phyloP scores from a whole-genome alignment of 139 green algal genomes.

The Coelastrella sp. region DNA sequence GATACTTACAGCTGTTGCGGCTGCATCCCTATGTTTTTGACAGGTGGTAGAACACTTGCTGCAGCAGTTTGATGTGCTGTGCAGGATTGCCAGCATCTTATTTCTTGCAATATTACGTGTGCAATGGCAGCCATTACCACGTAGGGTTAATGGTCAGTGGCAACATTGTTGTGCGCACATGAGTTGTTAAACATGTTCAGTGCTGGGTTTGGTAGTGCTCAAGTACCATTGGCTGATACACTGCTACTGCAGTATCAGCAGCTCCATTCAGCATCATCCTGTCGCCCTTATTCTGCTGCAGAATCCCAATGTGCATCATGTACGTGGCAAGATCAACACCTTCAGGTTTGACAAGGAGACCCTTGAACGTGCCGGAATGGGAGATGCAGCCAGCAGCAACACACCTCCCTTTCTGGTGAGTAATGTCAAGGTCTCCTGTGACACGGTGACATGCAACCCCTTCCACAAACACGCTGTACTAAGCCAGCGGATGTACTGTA shows the following conservation, averaged over 20 bases:
- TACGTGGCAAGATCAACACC: conserved; percentile 77
- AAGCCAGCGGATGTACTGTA: neutral
- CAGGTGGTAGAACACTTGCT: too few relatives aligned
- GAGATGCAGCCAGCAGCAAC: conserved; percentile 27
- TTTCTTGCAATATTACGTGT: neutral
- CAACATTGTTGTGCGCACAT: neutral
- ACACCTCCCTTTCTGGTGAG: conserved; percentile 49
- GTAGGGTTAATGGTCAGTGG: too few relatives aligned
- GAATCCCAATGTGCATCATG: conserved; percentile 53
- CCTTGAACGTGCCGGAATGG: conserved; percentile 68
- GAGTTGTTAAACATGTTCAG: neutral
- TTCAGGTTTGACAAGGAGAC: conserved; percentile 83
- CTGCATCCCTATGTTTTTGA: too few relatives aligned
- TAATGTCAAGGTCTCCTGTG: neutral
- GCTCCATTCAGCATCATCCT: neutral
- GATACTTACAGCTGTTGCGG: too few relatives aligned
- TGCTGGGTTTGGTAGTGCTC: neutral
- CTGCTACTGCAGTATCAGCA: neutral
- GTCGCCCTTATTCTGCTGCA: neutral
- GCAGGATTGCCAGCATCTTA: neutral
- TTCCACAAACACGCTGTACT: neutral
- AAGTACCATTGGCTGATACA: neutral
- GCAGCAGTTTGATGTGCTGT: neutral
- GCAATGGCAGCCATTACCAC: neutral
- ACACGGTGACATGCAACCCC: too few relatives aligned